Percentiles rank a stretch among this genome's conserved stretches.
Evolutionary conservation across 2,329 filamentous ascomycete species (phyloP).

Genomic region (Cordyceps sp.): DNA sequence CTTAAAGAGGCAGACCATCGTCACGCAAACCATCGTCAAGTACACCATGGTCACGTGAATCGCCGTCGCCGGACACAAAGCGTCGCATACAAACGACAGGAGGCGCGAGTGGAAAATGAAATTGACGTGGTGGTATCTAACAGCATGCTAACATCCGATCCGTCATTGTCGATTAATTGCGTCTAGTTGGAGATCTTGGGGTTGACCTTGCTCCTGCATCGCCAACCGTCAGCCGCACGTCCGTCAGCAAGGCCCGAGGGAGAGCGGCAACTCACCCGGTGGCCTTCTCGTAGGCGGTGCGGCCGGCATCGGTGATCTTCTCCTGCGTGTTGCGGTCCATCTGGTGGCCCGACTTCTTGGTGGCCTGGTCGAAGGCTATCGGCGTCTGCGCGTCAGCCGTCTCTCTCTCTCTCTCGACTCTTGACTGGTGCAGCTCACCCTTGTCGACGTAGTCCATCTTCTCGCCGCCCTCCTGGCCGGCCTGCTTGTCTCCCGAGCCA

Average conservation of each 20-base stretch:
- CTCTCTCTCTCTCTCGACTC: background rate
- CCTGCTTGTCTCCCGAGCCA: constrained; percentile 4
- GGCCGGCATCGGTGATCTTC: constrained; percentile 21
- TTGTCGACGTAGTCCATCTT: constrained; percentile 21
- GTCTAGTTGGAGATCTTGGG: constrained; percentile 19
- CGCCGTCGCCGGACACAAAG: no score
- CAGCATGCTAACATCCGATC: no score
- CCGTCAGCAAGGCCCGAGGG: background rate
- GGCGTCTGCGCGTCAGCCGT: background rate
- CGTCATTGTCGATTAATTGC: background rate
- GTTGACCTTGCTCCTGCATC: constrained; percentile 10
- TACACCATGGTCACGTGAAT: no score
- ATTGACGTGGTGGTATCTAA: no score
- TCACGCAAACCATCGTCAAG: no score
- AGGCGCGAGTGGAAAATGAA: no score
- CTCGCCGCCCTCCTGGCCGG: constrained; percentile 4
- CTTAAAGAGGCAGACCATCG: no score
- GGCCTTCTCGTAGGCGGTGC: constrained; percentile 17
- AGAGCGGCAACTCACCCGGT: constrained; percentile 15
- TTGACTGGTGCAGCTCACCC: constrained; percentile 10
- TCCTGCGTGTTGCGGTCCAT: constrained; percentile 16
- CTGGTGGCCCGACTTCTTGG: constrained; percentile 19
- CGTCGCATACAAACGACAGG: no score
- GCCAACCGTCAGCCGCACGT: no score
- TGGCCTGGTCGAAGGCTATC: constrained; percentile 12